Evolutionary conservation across 768 basidiomycete genomes (phyloP).

Genomic region (Trametes sanguinea): DNA sequence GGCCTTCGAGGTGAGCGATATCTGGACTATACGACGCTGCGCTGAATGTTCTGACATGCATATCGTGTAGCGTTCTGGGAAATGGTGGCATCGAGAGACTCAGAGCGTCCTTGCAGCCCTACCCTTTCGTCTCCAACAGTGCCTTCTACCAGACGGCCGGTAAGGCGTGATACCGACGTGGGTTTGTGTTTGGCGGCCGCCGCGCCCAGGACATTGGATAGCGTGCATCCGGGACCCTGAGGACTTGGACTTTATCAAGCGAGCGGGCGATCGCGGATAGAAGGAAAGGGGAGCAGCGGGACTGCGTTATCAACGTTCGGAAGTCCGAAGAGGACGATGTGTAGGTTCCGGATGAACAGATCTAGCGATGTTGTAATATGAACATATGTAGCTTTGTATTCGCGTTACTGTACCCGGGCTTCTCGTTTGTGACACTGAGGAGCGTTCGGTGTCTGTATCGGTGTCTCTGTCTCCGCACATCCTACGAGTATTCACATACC

Average conservation of each 20-base stretch:
- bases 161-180: too few relatives aligned
- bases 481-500: too few relatives aligned
- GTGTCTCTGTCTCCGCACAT: neutral
- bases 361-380: slow-evolving; percentile 11
- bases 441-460: neutral
- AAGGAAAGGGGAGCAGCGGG: neutral
- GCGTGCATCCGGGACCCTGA: too few relatives aligned
- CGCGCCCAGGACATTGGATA: too few relatives aligned
- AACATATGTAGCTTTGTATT: slow-evolving; percentile 13
- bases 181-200: too few relatives aligned
- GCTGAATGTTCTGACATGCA: neutral
- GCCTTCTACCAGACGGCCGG: neutral
- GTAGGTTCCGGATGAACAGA: slow-evolving; percentile 4
- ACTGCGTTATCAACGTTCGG: neutral
- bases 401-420: neutral
- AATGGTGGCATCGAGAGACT: neutral
- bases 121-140: neutral
- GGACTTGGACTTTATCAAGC: too few relatives aligned
- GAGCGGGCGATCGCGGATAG: neutral
- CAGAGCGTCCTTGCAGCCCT: neutral
- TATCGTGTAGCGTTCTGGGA: neutral
- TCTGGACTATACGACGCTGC: neutral
- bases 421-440: neutral
- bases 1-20: slow-evolving; percentile 6
- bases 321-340: neutral